phyloP scores from a whole-genome alignment of 1,139 yeast species.

The Eremothecium gossypii region DNA sequence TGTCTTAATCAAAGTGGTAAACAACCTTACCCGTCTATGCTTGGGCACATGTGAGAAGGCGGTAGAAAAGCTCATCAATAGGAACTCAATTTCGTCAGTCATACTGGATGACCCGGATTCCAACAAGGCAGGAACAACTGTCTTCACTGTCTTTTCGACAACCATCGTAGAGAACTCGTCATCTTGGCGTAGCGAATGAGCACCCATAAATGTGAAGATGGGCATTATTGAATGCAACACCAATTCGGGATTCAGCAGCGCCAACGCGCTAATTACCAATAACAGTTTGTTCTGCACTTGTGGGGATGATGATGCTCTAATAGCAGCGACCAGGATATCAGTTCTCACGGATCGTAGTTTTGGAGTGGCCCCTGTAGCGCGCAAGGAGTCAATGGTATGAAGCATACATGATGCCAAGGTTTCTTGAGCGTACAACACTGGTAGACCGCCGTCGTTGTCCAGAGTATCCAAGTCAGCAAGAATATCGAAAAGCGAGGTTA shows the following conservation, averaged over 20 bases:
- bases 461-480: conserved; percentile 80
- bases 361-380: conserved; percentile 29
- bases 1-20: conserved; percentile 67
- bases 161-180: conserved; percentile 91
- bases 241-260: conserved; percentile 81
- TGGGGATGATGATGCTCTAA: conserved; percentile 81
- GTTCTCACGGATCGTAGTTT: conserved; percentile 75
- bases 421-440: conserved; percentile 87
- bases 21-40: conserved; percentile 84
- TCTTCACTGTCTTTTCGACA: conserved; percentile 82
- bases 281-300: conserved; percentile 87
- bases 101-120: conserved; percentile 43
- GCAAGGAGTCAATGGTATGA: conserved; percentile 51
- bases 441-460: conserved; percentile 85
- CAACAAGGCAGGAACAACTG: conserved; percentile 86
- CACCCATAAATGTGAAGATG: conserved; percentile 97
- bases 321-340: conserved; percentile 82
- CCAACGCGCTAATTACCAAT: conserved; percentile 78
- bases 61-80: conserved; percentile 79
- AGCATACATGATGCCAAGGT: conserved; percentile 82
- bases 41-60: conserved; percentile 95
- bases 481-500: conserved; percentile 54
- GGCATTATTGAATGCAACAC: conserved; percentile 98
- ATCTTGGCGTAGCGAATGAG: conserved; percentile 92
- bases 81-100: conserved; percentile 66